Base-by-base conservation (phyloP, 83 land plant genomes). In the Larix sibirica region DNA sequence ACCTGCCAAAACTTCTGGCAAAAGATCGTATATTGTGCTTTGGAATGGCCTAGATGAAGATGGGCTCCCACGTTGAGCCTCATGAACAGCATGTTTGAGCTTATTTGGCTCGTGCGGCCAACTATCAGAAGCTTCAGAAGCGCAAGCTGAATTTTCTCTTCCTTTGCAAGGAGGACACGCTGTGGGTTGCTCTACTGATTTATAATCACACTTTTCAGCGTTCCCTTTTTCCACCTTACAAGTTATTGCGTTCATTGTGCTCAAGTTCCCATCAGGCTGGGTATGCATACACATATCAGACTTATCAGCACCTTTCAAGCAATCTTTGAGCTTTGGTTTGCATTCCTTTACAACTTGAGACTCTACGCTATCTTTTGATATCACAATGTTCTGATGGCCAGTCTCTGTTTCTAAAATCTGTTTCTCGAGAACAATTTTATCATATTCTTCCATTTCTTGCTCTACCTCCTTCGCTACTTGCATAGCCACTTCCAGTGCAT, bases 371-470 rank as follows among this genome's bases (percentile, higher is more conserved):
- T 54, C 58, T 73, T 73, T 40, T 44, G 77, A 73, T 73, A n/a
- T 28, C 16, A 73, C 50, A 20, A 73, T 44, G 3, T 21, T 73
- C 56, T 73, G 10, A 44, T 18, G 54, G 50, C 21, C 20, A 6
- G 50, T 71, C 3, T 42, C 44, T 73, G 26, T 21, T 73, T 73
- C 26, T 44, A 24, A 23, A 42, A 42, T 73, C 56, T 44, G 14
- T n/a, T 40, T 73, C 13, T 44, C 10, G 18, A 70, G 16, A 38
- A 18, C 9, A 71, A 0, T 40, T 38, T 71, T 71, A 18, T 21
- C 42, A 40, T 40, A 71, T 40, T 71, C 47, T 73, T 73, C 56
- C 58, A n/a, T 13, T 44, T 73, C 47, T 73, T 73, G 77, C 28
- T 44, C 8, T 56, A 73, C 58, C 44, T 73, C 58, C 58, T 44